Evolutionary conservation across 2,329 filamentous ascomycete species (phyloP), one percentile per base, ranked within the genome.

Genomic region (Cryphonectria japonica): DNA sequence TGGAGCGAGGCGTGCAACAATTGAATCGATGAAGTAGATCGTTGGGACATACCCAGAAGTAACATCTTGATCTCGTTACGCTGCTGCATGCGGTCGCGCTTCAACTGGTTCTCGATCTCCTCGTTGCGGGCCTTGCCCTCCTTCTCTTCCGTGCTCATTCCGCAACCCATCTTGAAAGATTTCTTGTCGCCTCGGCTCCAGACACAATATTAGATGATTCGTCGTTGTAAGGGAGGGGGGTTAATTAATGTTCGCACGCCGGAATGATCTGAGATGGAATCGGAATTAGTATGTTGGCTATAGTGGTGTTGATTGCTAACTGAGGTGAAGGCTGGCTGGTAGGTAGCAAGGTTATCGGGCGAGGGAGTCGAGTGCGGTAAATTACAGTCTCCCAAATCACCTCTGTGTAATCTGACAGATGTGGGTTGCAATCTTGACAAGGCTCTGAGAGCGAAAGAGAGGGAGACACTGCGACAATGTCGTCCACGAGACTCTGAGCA

Each of bases 41-140:
- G 13, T 46, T 29, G 26, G 22, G 72, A 87, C 91, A 80, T 89
- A 98, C 96, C 96, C 79, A 99, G 91, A 79, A 99, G 89, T 78
- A 99, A 88, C 96, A 99, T 98, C 90, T 99, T 99, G 87, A 99
- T 99, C 85, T 99, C 96, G 78, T 99, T 99, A 79, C 95, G 92
- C 86, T 98, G 95, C 88, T 97, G 92, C 93, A 98, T 93, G 85
- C 97, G 97, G 82, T 99, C 96, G 83, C 94, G 90, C 90, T 98
- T 98, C 81, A 98, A 87, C 87, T 98, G 95, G 83, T 98, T 98
- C 86, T 99, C 96, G 80, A 99, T 99, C 90, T 98, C 95, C 89
- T 99, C 96, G 83, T 99, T 98, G 78, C 96, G 92, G 87, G 94
- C 93, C 93, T 98, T 98, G 86, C 96, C 95, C 94, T 98, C 96